Base-by-base conservation (phyloP, 176 grass and related monocot genomes). In the Ensete ventricosum region DNA sequence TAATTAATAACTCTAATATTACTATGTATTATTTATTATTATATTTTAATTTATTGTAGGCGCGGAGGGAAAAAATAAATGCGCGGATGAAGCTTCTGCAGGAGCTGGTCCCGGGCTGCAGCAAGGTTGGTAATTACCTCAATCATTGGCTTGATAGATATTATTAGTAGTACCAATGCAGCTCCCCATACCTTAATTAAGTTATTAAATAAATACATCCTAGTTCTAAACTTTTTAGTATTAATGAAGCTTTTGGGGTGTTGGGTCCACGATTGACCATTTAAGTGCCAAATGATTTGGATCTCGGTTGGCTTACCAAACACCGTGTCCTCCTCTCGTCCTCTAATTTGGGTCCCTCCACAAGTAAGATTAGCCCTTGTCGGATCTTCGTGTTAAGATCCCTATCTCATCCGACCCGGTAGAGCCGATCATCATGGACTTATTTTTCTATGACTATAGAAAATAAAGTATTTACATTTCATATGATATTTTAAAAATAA, bases 41-140 rank as follows among this genome's bases (percentile, higher is more conserved):
- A 14, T 24, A 26, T 4, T 52, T 71, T 52, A 71, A 60, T 74
- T 29, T 17, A 12, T 27, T 65, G 17, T 60, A 77, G 75, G 75
- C 75, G 43, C 59, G 75, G 21, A 77, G 75, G 75, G 75, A 65
- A 77, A 77, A 77, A 25, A 77, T 77, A 52, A 77, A 77, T 77
- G 75, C 60, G 1, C 58, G 75, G 60, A 77, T 77, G 75, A 77
- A 77, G 60, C 75, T 77, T 23, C 60, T 77, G 7, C 75, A 77
- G 16, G 75, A 77, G 1, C 75, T 77, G 75, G 75, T 77, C 43
- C 75, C 75, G n/a, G 75, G 75, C 9, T 77, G 75, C 59, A 77
- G 75, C 60, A 77, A 77, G 43, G 74, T 76, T 26, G n/a, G 74
- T 76, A 27, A 55, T 26, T 74, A 52, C 16, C 22, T 55, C 53